Evolutionary conservation across 2,329 filamentous ascomycete species (phyloP), one percentile per base, ranked within the genome.

Genomic region (Rosellinia necatrix): DNA sequence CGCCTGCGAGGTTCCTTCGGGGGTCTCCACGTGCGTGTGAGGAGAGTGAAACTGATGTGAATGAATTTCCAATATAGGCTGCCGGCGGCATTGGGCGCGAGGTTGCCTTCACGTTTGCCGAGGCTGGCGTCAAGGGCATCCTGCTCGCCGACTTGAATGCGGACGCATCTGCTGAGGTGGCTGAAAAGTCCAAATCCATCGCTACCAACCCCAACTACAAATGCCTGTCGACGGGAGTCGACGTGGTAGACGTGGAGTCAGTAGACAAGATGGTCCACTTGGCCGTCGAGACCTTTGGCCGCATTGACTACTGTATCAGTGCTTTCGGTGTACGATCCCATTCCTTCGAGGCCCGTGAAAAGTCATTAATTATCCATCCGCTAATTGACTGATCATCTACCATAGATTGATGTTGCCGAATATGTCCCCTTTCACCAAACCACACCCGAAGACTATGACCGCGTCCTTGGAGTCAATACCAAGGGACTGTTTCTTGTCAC

Each of bases 391-490:
- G 15, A 24, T 40, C 25, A 3, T 41, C 12, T 30, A 35, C 12
- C 15, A 8, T 40, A 64, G 62, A 57, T 64, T 8, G 62, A 64
- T 15, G 54, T 62, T 17, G 54, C 51, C 29, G 30, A 9, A 2
- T 65, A 65, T 34, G 42, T 64, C 15, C 66, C 67, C 0, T 59
- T 65, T 10, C 58, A 68, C 8, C 38, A 66, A 32, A 63, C 62
- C 4, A 44, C 59, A 6, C 57, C 57, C 17, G 56, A 61, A 6
- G 64, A 64, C 10, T 68, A 62, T 22, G 59, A 65, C 12, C 55
- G 63, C 5, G 63, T 66, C 17, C 37, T 64, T 3, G 60, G 42
- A 1, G 61, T 65, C 38, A 66, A 66, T 30, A 59, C 63, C 8
- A 65, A 64, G 38, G 49, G 59, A 12, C 10, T 54, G 3, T 62